Evolutionary conservation across 2,329 filamentous ascomycete genomes (phyloP), one percentile per base, ranked within the genome.

Genomic region (Trichoderma guizhouense): DNA sequence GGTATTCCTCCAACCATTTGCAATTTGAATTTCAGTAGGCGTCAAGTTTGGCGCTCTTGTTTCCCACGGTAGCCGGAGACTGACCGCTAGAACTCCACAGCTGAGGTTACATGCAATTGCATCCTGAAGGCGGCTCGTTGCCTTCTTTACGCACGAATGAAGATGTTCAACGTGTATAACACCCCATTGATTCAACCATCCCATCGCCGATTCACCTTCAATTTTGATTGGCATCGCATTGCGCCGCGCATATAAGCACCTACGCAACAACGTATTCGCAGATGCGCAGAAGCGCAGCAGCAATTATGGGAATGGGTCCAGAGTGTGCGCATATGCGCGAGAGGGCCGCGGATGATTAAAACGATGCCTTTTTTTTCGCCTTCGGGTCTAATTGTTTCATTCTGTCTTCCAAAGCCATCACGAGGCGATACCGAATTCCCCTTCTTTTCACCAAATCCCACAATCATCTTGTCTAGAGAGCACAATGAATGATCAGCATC

Each of bases 51-150:
- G n/a, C n/a, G 2, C 2, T 47, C 18, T 47, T 2, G 18, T 11
- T 47, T 47, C n/a, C n/a, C 9, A n/a, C 8, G 2, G 9, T 2
- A 21, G n/a, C 43, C 1, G 0, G 7, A 0, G 18, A 7, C 15
- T 47, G 43, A 47, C 43, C 43, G 43, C 43, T 21, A 47, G 43
- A 47, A 47, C n/a, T 21, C 18, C 2, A 47, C 18, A 5, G 7
- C 43, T n/a, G 1, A 47, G 39, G 43, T 11, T 47, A 47, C n/a
- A 18, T 30, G 6, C 5, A 14, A 8, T 2, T 8, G 55, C 26
- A 30, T 18, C 18, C 47, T 51, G 1, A 12, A 51, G 47, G 47
- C 47, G n/a, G n/a, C n/a, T 1, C 24, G 47, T 24, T 51, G n/a
- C 47, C 11, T 51, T 51, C n/a, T 24, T 12, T 21, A 12, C n/a